Evolutionary conservation across 2,329 filamentous ascomycete species (phyloP).

Genomic region (Daldinia sp.): DNA sequence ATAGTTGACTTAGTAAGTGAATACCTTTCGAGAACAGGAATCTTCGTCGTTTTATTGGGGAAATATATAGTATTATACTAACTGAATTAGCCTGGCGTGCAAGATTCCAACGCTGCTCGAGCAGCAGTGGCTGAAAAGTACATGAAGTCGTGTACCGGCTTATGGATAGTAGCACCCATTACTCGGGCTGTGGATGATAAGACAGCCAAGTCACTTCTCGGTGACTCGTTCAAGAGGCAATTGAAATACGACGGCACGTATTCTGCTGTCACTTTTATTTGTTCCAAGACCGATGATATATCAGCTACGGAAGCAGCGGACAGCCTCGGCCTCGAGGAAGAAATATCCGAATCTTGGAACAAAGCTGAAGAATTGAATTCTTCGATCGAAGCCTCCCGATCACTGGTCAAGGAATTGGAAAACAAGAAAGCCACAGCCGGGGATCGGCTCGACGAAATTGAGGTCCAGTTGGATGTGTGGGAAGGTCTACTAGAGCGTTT

Average conservation of each 20-base stretch:
- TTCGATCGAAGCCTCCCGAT: background rate
- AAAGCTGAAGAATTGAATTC: constrained; percentile 40
- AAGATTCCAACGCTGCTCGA: constrained; percentile 65
- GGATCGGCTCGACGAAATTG: constrained; percentile 53
- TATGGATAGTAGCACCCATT: constrained; percentile 71
- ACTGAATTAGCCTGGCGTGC: constrained; percentile 52
- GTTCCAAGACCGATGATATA: constrained; percentile 62
- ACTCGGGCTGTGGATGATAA: constrained; percentile 69
- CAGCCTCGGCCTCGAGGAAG: constrained; percentile 49
- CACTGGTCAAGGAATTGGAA: constrained; percentile 40
- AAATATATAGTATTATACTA: constrained; percentile 12
- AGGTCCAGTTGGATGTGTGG: constrained; percentile 46
- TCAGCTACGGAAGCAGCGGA: constrained; percentile 49
- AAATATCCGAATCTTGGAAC: constrained; percentile 48
- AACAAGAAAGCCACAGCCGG: constrained; percentile 43
- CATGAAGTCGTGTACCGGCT: constrained; percentile 64
- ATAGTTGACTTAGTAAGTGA: constrained; percentile 47
- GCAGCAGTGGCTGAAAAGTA: constrained; percentile 63
- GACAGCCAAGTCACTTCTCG: constrained; percentile 63
- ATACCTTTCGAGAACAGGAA: background rate
- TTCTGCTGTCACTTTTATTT: constrained; percentile 61
- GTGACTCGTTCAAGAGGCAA: constrained; percentile 65
- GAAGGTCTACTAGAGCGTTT: constrained; percentile 44
- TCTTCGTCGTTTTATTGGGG: background rate
- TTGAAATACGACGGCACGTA: constrained; percentile 66